Conservation (phyloP, 495 filamentous ascomycete genomes). For the Chaetomium tenue region DNA sequence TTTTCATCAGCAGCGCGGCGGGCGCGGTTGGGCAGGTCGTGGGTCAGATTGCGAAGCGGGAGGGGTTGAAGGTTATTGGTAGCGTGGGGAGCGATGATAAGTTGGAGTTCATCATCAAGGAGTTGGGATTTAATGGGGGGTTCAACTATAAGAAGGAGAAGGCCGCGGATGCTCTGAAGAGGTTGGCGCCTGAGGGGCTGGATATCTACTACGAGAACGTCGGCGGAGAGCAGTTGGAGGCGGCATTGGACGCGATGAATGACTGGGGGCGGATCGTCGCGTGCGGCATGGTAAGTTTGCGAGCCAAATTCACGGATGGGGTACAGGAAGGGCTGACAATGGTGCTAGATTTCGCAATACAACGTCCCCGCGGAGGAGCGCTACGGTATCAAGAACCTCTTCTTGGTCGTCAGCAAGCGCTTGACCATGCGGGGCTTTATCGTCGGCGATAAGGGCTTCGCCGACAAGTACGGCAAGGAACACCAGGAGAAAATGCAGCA, state of each 20-base stretch:
- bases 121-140: slow-evolving; percentile 65
- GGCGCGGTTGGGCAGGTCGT: slow-evolving; percentile 85
- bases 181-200: slow-evolving; percentile 77
- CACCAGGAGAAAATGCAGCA: slow-evolving; percentile 77
- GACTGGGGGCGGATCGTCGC: slow-evolving; percentile 65
- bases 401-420: slow-evolving; percentile 47
- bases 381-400: slow-evolving; percentile 70
- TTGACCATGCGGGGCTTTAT: slow-evolving; percentile 73
- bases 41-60: slow-evolving; percentile 81
- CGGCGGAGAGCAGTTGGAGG: slow-evolving; percentile 83
- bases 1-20: slow-evolving; percentile 78
- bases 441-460: slow-evolving; percentile 60
- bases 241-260: slow-evolving; percentile 68
- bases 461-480: slow-evolving; percentile 66
- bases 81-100: slow-evolving; percentile 63
- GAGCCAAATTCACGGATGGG: slow-evolving; percentile 16
- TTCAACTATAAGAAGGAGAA: slow-evolving; percentile 70
- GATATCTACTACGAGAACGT: slow-evolving; percentile 98
- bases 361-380: slow-evolving; percentile 57
- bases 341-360: slow-evolving; percentile 66
- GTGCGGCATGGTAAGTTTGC: slow-evolving; percentile 48
- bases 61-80: slow-evolving; percentile 82
- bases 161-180: slow-evolving; percentile 65
- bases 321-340: slow-evolving; percentile 30
- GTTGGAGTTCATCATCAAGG: slow-evolving; percentile 62